Evolutionary conservation across 2,329 filamentous ascomycete genomes (phyloP), one percentile per base, ranked within the genome.

Genomic region (Fusarium equiseti): DNA sequence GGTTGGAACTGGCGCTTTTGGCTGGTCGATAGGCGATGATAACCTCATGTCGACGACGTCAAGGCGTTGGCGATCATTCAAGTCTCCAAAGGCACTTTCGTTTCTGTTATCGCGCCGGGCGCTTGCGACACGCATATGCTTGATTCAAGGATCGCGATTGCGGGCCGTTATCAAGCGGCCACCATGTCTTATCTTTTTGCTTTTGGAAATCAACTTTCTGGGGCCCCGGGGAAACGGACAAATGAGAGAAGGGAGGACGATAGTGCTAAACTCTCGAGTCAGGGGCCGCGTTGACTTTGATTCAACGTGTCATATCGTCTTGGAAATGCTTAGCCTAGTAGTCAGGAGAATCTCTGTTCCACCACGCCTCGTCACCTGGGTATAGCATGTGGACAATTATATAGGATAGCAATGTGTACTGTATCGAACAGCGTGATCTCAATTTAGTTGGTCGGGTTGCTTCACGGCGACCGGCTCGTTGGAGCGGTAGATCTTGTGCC

Each of bases 371-470:
- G 50, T 71, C 66, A 66, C 42, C 66, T 63, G 55, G 56, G 38
- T 40, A 24, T 54, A 63, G 51, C 61, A 61, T 53, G 71, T 68
- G 71, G 68, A 27, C 68, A 73, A 66, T 58, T 63, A 26, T 26
- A 68, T 51, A 38, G 44, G 43, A 59, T 59, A 55, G 57, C 42
- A 59, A 60, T 55, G 50, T 51, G 56, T 48, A 35, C 52, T 51
- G 56, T 48, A 35, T 55, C 57, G 57, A 58, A 74, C 56, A 68
- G 62, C 59, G 57, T 72, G 62, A 74, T 70, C 55, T 56, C 51
- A 44, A 51, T 46, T 46, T 43, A 27, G 26, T 44, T 50, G 38
- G 50, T 29, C 44, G 51, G 65, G 22, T 42, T 48, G 42, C 38
- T 56, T 31, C 29, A 48, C 18, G 10, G n/a, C 35, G 35, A 38